Conservation (phyloP, 306 rosid genomes). For the Lupinus albus region DNA sequence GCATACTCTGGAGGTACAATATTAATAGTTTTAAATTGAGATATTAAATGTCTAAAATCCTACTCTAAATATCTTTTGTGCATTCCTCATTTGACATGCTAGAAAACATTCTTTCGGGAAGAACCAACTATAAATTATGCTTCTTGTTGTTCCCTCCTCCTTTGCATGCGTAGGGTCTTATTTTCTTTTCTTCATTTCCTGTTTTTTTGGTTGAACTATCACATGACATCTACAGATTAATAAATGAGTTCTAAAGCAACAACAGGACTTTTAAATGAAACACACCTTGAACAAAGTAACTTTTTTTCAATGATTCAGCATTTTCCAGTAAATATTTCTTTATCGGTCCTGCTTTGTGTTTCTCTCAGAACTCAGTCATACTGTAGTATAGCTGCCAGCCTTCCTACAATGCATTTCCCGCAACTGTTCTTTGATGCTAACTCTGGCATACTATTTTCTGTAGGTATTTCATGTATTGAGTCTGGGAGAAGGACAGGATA, state of each 20-base stretch:
- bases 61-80: constrained; percentile 1
- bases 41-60: constrained; percentile 8
- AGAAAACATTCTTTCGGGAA: constrained; percentile 9
- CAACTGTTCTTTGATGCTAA: constrained; percentile 26
- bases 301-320: constrained; percentile 25
- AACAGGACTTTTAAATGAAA: neutral
- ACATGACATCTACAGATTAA: constrained; percentile 4
- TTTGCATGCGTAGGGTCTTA: neutral
- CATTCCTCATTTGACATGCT: constrained; percentile 5
- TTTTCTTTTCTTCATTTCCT: constrained; percentile 13
- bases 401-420: constrained; percentile 19
- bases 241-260: neutral
- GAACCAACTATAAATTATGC: constrained; percentile 20
- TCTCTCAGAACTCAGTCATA: neutral
- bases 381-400: neutral
- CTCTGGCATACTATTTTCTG: constrained; percentile 33
- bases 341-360: constrained; percentile 8
- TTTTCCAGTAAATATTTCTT: neutral
- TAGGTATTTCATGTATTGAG: constrained; percentile 78
- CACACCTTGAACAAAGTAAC: neutral
- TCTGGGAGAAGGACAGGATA: constrained; percentile 78
- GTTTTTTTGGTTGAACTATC: neutral
- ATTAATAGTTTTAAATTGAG: constrained; percentile 30
- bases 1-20: constrained; percentile 79
- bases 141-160: neutral